Percentiles rank a stretch among this genome's conserved stretches.
phyloP scores from a whole-genome alignment of 2,329 filamentous ascomycete genomes.

The Diaporthe australafricana region DNA sequence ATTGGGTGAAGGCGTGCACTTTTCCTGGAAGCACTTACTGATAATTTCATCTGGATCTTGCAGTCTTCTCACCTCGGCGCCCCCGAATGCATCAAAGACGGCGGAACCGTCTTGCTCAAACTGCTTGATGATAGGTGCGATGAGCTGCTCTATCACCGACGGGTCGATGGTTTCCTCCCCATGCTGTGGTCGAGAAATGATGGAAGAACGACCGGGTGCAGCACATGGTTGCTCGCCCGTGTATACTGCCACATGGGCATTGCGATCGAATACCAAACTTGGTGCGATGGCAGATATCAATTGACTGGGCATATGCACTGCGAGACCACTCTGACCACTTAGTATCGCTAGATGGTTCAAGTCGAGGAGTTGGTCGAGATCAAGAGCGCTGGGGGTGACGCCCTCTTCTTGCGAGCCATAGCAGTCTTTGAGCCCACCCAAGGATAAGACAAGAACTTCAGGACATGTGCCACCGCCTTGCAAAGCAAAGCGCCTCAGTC shows the following conservation, averaged over 20 bases:
- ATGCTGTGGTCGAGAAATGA: conserved; percentile 24
- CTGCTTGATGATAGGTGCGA: conserved; percentile 1
- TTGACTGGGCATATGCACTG: conserved; percentile 20
- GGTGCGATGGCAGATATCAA: conserved; percentile 12
- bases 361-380: not conserved
- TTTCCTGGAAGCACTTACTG: not conserved
- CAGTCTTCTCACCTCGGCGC: not conserved
- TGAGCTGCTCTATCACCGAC: conserved; percentile 19
- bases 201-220: not conserved
- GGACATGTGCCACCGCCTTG: conserved; percentile 2
- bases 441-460: not conserved
- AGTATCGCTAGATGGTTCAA: not conserved
- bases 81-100: conserved; percentile 8
- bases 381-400: not conserved
- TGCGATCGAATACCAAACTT: conserved; percentile 27
- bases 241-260: conserved; percentile 24
- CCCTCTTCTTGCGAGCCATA: not conserved
- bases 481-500: not conserved
- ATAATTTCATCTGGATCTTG: conserved; percentile 22
- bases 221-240: conserved; percentile 28
- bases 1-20: no score
- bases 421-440: not conserved
- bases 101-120: conserved; percentile 16
- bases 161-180: conserved; percentile 26
- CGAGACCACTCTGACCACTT: conserved; percentile 5